phyloP scores from a whole-genome alignment of 2,329 filamentous ascomycete genomes.

The Sporothrix humicola region DNA sequence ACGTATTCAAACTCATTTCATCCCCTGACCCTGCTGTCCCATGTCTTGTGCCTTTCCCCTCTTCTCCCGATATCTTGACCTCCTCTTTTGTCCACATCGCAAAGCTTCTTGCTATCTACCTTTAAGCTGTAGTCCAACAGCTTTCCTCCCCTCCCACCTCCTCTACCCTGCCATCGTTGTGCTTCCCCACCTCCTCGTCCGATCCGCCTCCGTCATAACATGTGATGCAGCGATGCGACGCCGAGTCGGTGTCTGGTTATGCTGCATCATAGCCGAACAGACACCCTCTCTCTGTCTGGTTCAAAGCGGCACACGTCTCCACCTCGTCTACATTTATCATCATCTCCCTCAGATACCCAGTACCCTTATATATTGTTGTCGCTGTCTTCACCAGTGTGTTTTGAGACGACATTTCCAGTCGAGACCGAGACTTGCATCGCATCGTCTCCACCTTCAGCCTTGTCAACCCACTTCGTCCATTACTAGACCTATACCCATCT shows the following conservation, averaged over 20 bases:
- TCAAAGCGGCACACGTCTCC: neutral
- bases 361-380: neutral
- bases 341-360: neutral
- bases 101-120: neutral
- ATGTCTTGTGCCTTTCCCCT: neutral
- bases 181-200: slow-evolving; percentile 29
- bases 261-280: neutral
- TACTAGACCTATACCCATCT: neutral
- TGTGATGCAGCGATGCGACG: slow-evolving; percentile 27
- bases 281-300: slow-evolving; percentile 8
- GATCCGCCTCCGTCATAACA: slow-evolving; percentile 21
- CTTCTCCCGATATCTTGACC: neutral
- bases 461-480: neutral
- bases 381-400: slow-evolving; percentile 4
- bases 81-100: neutral
- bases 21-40: neutral
- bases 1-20: slow-evolving; percentile 43
- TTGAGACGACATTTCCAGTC: neutral
- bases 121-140: slow-evolving; percentile 3
- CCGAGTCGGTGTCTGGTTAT: slow-evolving; percentile 3
- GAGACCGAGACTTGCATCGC: neutral
- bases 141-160: neutral
- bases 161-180: neutral
- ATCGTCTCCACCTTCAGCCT: slow-evolving; percentile 16
- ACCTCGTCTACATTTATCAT: neutral